Conservation (phyloP, 2,329 filamentous ascomycete genomes). For the Alternaria novae-zelandiae region DNA sequence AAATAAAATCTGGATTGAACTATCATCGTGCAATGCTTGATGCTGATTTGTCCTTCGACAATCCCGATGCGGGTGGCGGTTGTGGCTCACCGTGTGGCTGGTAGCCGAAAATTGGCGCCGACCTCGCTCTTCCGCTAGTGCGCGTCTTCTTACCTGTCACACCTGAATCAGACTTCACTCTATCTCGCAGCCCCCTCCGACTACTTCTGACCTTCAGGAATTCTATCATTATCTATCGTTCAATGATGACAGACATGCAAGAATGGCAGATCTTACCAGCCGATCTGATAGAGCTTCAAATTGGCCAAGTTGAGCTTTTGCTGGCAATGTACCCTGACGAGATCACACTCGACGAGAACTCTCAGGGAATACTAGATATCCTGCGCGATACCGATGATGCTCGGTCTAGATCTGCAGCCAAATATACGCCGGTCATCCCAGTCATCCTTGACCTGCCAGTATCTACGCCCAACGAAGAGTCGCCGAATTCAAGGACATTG, state of each 20-base stretch:
- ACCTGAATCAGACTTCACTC: not conserved
- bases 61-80: not conserved
- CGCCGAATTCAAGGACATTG: conserved; percentile 1
- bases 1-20: not conserved
- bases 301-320: conserved; percentile 38
- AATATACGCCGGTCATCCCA: conserved; percentile 13
- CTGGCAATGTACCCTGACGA: conserved; percentile 39
- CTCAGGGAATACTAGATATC: conserved; percentile 10
- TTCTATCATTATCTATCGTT: not conserved
- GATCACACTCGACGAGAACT: conserved; percentile 14
- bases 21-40: not conserved
- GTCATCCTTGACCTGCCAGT: conserved; percentile 20
- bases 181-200: not conserved
- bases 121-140: not conserved
- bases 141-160: not conserved
- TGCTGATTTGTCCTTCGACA: not conserved
- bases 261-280: conserved; percentile 28
- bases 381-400: conserved; percentile 13
- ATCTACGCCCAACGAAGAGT: not conserved
- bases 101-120: conserved; percentile 12
- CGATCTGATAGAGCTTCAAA: conserved; percentile 34
- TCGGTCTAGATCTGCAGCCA: not conserved
- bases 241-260: not conserved
- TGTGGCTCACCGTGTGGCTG: conserved; percentile 7
- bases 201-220: not conserved